Evolutionary conservation across 352 stramenopile species (phyloP).

Genomic region (Globisporangium orthogonon): DNA sequence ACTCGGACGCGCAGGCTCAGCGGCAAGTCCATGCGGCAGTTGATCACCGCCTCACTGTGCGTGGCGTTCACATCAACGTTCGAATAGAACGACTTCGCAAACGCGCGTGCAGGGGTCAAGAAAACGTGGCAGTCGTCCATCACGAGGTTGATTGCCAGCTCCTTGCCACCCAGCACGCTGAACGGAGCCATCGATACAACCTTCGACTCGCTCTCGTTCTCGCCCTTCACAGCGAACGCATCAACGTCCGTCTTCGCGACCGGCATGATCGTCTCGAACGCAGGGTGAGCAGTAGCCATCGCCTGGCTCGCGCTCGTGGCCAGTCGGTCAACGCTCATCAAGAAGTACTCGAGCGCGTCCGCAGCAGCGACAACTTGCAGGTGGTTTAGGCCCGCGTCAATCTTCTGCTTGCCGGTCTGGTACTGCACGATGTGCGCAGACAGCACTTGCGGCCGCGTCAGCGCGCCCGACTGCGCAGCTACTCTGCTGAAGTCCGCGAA

Average conservation of each 20-base stretch:
- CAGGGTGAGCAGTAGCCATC: slow-evolving; percentile 33
- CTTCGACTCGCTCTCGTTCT: slow-evolving; percentile 25
- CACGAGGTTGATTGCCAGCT: slow-evolving; percentile 38
- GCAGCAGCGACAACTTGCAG: slow-evolving; percentile 37
- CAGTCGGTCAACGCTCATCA: slow-evolving; percentile 57
- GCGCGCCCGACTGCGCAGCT: slow-evolving; percentile 16
- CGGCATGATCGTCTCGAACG: slow-evolving; percentile 14
- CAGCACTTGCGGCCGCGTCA: slow-evolving; percentile 36
- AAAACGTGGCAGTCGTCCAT: slow-evolving; percentile 56
- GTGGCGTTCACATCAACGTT: slow-evolving; percentile 42
- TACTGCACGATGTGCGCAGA: slow-evolving; percentile 35
- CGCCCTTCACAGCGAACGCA: slow-evolving; percentile 21
- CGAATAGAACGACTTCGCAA: slow-evolving; percentile 49
- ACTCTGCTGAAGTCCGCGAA: slow-evolving; percentile 48
- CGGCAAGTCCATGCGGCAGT: slow-evolving; percentile 48
- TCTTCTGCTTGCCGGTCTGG: slow-evolving; percentile 35
- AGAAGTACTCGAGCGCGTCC: slow-evolving; percentile 48
- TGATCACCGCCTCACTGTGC: slow-evolving; percentile 35
- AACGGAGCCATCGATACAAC: slow-evolving; percentile 58
- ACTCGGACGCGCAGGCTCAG: slow-evolving; percentile 35
- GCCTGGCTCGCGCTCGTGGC: slow-evolving; percentile 45
- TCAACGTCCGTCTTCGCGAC: slow-evolving; percentile 11
- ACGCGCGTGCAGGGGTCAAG: slow-evolving; percentile 34
- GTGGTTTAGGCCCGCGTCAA: slow-evolving; percentile 38
- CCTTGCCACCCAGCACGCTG: slow-evolving; percentile 45